Base-by-base conservation (phyloP, 2,329 filamentous ascomycete genomes). In the Aspergillus sp. region DNA sequence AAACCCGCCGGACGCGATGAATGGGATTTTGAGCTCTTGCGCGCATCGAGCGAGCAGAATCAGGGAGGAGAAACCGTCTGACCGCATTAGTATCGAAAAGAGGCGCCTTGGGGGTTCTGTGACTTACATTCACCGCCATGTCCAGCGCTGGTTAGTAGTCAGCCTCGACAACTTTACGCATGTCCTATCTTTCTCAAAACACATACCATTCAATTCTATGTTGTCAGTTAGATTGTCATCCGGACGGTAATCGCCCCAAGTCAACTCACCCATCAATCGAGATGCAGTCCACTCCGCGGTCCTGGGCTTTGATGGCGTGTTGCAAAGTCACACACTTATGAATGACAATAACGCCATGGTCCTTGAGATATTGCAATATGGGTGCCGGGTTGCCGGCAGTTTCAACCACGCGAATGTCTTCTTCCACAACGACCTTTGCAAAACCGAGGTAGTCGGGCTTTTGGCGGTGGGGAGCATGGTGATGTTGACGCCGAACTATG, bases 271-370 rank as follows among this genome's bases (percentile, higher is more conserved):
- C 94, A 70, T 99, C 94, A 64, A 99, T 97, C 60, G 87, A 92
- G 52, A 99, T 77, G 75, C 97, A 97, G 74, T 99, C 94, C 4
- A 97, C 94, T 58, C 94, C 94, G 34, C 97, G 85, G 75, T 96
- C 96, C 53, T 96, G 82, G 45, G 94, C 94, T 59, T 88, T 91
- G 72, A 91, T 84, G 16, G 94, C 94, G 71, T 99, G 94, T 50
- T 91, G 81, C 75, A 99, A 95, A 4, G 91, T 95, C 9, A 94
- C 99, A 80, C 94, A 97, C 78, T 99, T 99, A 82, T 99, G 94
- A 51, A 99, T 78, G 63, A 99, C 86, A 50, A 83, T 93, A 65
- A 84, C 83, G 50, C 85, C 85, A 4, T 87, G 88, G 55, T 82
- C 82, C 77, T 97, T 99, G 50, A 99, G 82, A 78, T 91, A 84